These are phyloP conservation scores for Lipomyces chichibuensis DNA, from an alignment of 805 yeast genomes.

Conservation along the genomic window DNA sequence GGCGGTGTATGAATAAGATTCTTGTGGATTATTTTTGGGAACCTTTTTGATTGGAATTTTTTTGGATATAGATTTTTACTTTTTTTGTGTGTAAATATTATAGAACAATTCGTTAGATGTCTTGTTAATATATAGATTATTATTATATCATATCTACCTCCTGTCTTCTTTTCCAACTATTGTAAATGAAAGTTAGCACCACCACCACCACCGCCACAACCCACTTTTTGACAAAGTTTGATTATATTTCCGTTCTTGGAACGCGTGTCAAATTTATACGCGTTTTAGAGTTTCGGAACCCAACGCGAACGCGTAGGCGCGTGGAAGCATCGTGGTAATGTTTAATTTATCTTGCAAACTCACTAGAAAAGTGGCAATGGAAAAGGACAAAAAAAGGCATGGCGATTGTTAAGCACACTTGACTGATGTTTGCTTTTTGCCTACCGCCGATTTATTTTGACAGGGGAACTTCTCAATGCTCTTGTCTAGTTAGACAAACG, in stretches of 20 bases:
- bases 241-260: neutral
- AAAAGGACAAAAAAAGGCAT: too few species aligned
- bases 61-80: neutral
- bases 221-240: neutral
- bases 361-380: neutral
- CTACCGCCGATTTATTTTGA: too few species aligned
- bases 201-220: neutral
- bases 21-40: neutral
- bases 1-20: neutral
- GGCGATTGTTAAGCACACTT: neutral
- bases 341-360: too few species aligned
- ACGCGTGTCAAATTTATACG: neutral
- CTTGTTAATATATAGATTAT: too few species aligned
- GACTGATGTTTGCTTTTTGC: too few species aligned
- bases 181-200: too few species aligned
- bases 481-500: too few species aligned
- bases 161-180: too few species aligned
- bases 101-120: neutral
- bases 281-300: neutral
- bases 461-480: too few species aligned
- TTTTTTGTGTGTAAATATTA: neutral
- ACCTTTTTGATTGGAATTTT: neutral
- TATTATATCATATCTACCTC: too few species aligned
- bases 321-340: too few species aligned
- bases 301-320: neutral